phyloP scores from a whole-genome alignment of 129 eudicot genomes.

The Smallanthus sonchifolius region DNA sequence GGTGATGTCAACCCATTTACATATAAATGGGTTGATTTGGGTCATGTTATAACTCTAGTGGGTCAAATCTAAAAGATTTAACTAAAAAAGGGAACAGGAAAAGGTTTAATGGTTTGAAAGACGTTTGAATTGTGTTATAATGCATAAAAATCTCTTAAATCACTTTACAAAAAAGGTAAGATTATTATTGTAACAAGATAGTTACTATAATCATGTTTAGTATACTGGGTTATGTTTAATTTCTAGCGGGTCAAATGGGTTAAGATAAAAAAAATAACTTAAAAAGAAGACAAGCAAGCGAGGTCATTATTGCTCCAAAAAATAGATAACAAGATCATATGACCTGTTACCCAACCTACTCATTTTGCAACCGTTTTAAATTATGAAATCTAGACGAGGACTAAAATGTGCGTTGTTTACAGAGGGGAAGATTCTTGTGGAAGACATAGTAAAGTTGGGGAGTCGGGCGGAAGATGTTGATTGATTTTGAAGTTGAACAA shows the following conservation, averaged over 20 bases:
- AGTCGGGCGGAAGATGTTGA: constrained; percentile 51
- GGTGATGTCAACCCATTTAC: not conserved
- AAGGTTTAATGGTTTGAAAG: not conserved
- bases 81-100: not conserved
- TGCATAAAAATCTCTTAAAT: not conserved
- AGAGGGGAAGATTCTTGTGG: constrained; percentile 98
- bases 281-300: not conserved
- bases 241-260: not conserved
- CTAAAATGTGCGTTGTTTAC: constrained; percentile 15
- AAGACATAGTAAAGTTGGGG: constrained; percentile 85
- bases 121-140: not conserved
- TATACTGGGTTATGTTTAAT: not conserved
- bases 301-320: not conserved
- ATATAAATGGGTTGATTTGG: not conserved
- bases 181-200: not conserved
- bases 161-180: not conserved
- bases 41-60: not conserved
- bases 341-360: not conserved
- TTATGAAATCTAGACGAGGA: not conserved
- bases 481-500: constrained; percentile 30
- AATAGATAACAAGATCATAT: not conserved
- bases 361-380: not conserved
- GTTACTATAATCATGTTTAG: not conserved
- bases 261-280: not conserved
- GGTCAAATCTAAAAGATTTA: not conserved